phyloP scores from a whole-genome alignment of 306 rosid genomes.

The Cyamopsis tetragonoloba region DNA sequence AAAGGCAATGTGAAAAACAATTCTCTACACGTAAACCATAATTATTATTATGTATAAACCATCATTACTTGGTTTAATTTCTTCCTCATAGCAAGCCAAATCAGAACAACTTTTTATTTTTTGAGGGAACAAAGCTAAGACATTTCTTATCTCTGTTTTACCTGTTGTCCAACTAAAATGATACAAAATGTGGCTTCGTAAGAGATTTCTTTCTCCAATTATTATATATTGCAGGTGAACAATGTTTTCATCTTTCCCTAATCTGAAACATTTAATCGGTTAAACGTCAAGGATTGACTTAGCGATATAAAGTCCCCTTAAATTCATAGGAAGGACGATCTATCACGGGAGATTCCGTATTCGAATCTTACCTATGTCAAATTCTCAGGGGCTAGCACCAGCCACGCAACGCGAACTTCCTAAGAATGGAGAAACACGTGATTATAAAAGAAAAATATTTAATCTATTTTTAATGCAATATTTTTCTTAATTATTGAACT shows the following conservation, averaged over 20 bases:
- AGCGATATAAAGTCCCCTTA: no score
- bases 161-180: not conserved
- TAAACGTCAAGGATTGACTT: no score
- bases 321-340: no score
- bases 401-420: no score
- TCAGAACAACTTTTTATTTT: constrained; percentile 31
- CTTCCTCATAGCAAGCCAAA: constrained; percentile 15
- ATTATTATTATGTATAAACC: constrained; percentile 30
- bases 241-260: not conserved
- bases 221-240: not conserved
- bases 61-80: constrained; percentile 30
- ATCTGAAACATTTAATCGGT: no score
- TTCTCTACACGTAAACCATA: not conserved
- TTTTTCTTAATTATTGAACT: no score
- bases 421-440: no score
- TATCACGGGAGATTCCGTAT: no score
- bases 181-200: not conserved
- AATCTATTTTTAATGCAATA: no score
- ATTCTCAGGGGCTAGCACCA: no score
- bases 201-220: not conserved
- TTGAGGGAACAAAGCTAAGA: constrained; percentile 28
- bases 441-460: no score
- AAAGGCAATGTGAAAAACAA: not conserved
- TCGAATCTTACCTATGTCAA: no score
- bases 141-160: constrained; percentile 22